Base-by-base conservation (phyloP, 441 rosid genomes). In the Gossypium gossypioides region DNA sequence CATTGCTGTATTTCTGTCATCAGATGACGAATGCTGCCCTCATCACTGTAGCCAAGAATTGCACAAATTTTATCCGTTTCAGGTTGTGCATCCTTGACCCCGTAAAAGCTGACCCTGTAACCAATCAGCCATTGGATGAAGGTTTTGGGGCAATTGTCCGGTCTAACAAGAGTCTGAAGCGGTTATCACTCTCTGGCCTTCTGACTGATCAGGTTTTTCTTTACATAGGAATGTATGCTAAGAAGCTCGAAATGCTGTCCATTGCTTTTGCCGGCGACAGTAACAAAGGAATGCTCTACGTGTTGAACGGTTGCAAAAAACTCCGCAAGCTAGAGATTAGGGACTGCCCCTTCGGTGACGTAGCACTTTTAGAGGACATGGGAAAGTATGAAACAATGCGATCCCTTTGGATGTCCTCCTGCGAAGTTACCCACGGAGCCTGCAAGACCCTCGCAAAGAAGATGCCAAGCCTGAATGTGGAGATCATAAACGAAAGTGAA, bases 401-500 rank as follows among this genome's bases (percentile, higher is more conserved):
- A 89, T 93, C 98, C 93, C 98, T 93, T 91, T 91, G 98, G 98
- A 93, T 93, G 98, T 93, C 98, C 75, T 86, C 97, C 63, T 93
- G 97, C 19, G 85, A 89, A 69, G 83, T 91, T 72, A 90, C 97
- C 61, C 88, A 90, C 3, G 93, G 86, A 46, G 96, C 88, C 82
- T 93, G 98, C 90, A 87, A 84, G 74, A 75, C 76, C 8, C 84
- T 93, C 21, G 96, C 96, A 0, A 76, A 76, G 86, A 75, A 80
- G 80, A 88, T 88, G 89, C 91, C 91, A 1, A 80, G 79, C 83
- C 87, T 93, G 63, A 93, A 85, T 34, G 96, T 93, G 25, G 98
- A 93, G 88, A 82, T 93, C 51, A 90, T 93, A 27, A 77, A 86
- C 42, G 96, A 93, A 42, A 80, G 59, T 1, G 86, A 85, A 48